These are phyloP conservation scores for Pseudocercospora crystallina DNA, from an alignment of 2,329 filamentous ascomycete species.

Conservation along the genomic window DNA sequence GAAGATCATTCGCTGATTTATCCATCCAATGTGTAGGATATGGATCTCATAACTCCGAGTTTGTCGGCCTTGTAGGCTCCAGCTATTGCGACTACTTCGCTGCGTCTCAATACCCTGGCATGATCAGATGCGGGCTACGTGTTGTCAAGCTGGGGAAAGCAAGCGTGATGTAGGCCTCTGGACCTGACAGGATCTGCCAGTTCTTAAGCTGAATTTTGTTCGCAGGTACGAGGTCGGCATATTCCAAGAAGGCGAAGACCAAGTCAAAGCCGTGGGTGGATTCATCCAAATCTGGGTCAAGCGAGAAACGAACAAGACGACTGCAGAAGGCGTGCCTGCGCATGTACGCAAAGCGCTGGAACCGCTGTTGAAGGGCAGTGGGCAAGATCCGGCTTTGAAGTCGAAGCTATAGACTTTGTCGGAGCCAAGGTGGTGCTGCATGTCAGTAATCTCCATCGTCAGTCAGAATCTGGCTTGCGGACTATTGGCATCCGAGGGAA, in stretches of 20 bases:
- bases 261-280: slow-evolving; percentile 62
- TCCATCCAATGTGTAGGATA: slow-evolving; percentile 36
- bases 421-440: no score
- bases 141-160: slow-evolving; percentile 82
- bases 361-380: slow-evolving; percentile 29
- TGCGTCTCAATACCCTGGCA: slow-evolving; percentile 71
- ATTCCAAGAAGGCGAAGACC: slow-evolving; percentile 71
- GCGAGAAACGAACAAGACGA: slow-evolving; percentile 67
- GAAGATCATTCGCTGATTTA: no score
- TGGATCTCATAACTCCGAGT: slow-evolving; percentile 64
- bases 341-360: slow-evolving; percentile 51
- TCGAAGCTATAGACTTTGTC: slow-evolving; percentile 25
- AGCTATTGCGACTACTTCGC: slow-evolving; percentile 84
- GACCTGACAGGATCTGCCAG: not conserved
- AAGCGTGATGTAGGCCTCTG: slow-evolving; percentile 63
- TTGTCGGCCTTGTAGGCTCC: slow-evolving; percentile 82
- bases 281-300: slow-evolving; percentile 45
- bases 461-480: no score
- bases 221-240: slow-evolving; percentile 77
- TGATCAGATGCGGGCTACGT: slow-evolving; percentile 76
- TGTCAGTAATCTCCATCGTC: no score
- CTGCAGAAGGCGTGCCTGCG: slow-evolving; percentile 61
- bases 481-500: no score
- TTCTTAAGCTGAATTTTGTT: not conserved
- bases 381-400: slow-evolving; percentile 24